These are phyloP conservation scores for Cytospora piceicola DNA, from an alignment of 2,329 filamentous ascomycete species.

Conservation along the genomic window DNA sequence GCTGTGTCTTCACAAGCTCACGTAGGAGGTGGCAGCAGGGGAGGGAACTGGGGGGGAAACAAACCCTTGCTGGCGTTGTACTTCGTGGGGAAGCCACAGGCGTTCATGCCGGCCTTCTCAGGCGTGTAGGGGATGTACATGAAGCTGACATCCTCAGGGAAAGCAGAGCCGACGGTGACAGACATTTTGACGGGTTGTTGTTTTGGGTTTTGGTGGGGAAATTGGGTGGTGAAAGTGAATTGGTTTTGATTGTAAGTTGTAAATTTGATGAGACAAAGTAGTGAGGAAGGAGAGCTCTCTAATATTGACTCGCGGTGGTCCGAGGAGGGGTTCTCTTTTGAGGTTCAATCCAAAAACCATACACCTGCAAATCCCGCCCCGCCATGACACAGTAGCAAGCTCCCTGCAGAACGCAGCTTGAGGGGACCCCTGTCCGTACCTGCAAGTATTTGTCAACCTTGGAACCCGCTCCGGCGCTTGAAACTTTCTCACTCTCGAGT, in stretches of 20 bases:
- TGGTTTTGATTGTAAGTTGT: conserved; percentile 29
- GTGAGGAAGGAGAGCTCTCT: conserved; percentile 5
- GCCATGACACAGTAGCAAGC: conserved; percentile 22
- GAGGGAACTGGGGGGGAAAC: neutral
- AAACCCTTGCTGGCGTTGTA: conserved; percentile 78
- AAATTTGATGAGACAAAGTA: neutral
- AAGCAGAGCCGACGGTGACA: conserved; percentile 69
- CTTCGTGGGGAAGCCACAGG: conserved; percentile 76
- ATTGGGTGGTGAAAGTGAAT: neutral
- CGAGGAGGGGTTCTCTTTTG: conserved; percentile 23
- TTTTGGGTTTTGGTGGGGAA: neutral
- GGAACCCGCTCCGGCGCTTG: neutral
- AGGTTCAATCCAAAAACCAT: conserved; percentile 21
- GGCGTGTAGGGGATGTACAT: conserved; percentile 78
- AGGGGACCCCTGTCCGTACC: no score
- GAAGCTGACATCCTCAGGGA: conserved; percentile 82
- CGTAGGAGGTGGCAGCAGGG: neutral
- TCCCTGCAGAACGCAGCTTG: neutral
- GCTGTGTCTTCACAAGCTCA: neutral
- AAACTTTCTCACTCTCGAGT: neutral
- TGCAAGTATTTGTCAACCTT: conserved; percentile 1
- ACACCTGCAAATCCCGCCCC: conserved; percentile 11
- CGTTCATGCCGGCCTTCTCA: conserved; percentile 69
- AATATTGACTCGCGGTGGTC: conserved; percentile 7
- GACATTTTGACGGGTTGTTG: conserved; percentile 46